A percentile compares a stretch with the other conserved stretches of the same genome.
Evolutionary conservation across 768 basidiomycete species (phyloP).

Genomic region (Mrakia gelida): DNA sequence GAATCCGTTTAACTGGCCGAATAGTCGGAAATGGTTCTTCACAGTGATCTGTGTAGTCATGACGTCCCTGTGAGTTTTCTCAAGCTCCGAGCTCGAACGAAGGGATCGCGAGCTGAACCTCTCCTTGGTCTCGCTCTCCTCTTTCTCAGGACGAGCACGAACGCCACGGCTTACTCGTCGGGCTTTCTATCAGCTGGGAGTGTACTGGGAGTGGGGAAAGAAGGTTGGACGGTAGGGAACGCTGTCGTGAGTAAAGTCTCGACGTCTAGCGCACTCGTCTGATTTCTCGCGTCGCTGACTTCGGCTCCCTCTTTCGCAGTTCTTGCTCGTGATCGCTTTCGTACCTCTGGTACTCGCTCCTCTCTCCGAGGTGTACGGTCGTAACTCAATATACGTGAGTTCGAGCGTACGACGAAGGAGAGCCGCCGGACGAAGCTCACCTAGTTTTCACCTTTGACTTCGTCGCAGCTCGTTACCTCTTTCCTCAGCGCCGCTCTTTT

Average conservation of each 20-base stretch:
- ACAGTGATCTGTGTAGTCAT: constrained; percentile 35
- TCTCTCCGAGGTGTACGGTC: constrained; percentile 38
- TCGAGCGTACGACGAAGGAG: constrained; percentile 30
- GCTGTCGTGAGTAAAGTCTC: constrained; percentile 26
- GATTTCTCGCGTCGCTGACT: constrained; percentile 22
- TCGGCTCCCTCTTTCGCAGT: constrained; percentile 32
- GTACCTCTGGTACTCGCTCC: constrained; percentile 41
- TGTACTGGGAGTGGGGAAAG: neutral
- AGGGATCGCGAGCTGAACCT: no score
- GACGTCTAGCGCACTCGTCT: constrained; percentile 33
- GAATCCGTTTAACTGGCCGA: constrained; percentile 44
- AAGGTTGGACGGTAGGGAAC: constrained; percentile 23
- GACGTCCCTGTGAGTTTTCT: constrained; percentile 30
- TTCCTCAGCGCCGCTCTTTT: constrained; percentile 37
- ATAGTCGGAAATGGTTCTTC: constrained; percentile 36
- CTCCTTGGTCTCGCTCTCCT: neutral
- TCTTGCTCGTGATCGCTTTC: constrained; percentile 38
- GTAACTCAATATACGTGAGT: constrained; percentile 39
- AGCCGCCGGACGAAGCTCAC: constrained; percentile 35
- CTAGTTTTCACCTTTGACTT: neutral
- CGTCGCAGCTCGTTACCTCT: constrained; percentile 8
- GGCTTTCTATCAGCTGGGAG: constrained; percentile 11
- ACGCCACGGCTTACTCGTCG: constrained; percentile 23
- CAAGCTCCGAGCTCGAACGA: no score
- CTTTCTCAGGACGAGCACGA: neutral